Percentiles rank a stretch among this genome's conserved stretches.
phyloP scores from a whole-genome alignment of 2,329 filamentous ascomycete genomes.

The Colletotrichum filicis region DNA sequence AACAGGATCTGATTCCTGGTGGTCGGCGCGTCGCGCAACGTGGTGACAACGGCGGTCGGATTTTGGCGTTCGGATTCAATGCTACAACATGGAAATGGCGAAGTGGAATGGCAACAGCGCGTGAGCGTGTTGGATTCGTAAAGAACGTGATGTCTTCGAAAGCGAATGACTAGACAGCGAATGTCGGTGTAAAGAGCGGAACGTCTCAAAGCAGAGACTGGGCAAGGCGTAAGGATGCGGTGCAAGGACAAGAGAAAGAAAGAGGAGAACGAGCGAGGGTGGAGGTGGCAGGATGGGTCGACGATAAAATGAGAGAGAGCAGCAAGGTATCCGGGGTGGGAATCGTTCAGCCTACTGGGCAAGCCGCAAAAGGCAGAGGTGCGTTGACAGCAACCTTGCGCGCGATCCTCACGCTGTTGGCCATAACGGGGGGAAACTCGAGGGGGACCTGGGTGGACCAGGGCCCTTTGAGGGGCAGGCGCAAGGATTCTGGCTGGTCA shows the following conservation, averaged over 20 bases:
- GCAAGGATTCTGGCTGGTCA: slow-evolving; percentile 29
- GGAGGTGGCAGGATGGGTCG: slow-evolving; percentile 34
- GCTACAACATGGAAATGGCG: slow-evolving; percentile 34
- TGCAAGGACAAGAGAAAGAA: slow-evolving; percentile 33
- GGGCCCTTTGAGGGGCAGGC: slow-evolving; percentile 21
- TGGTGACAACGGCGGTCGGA: slow-evolving; percentile 8
- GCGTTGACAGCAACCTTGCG: slow-evolving; percentile 9
- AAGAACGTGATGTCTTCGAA: slow-evolving; percentile 22
- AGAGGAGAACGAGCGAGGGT: slow-evolving; percentile 28
- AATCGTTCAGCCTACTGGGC: background rate
- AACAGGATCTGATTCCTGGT: slow-evolving; percentile 7
- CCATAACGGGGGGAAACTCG: background rate
- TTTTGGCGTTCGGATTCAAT: slow-evolving; percentile 14
- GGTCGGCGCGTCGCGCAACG: slow-evolving; percentile 24
- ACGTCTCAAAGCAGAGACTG: slow-evolving; percentile 32
- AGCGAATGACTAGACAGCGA: slow-evolving; percentile 25
- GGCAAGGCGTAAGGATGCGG: slow-evolving; percentile 32
- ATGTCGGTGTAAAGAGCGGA: slow-evolving; percentile 36
- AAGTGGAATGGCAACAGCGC: slow-evolving; percentile 5
- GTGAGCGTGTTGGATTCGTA: slow-evolving; percentile 28
- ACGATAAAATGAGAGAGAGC: slow-evolving; percentile 33
- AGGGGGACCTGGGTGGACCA: slow-evolving; percentile 11
- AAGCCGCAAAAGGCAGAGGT: background rate
- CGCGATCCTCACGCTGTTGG: slow-evolving; percentile 26
- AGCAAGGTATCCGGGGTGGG: slow-evolving; percentile 6